These are phyloP conservation scores for Mycena galopus DNA, from an alignment of 768 basidiomycete genomes.

Conservation along the genomic window DNA sequence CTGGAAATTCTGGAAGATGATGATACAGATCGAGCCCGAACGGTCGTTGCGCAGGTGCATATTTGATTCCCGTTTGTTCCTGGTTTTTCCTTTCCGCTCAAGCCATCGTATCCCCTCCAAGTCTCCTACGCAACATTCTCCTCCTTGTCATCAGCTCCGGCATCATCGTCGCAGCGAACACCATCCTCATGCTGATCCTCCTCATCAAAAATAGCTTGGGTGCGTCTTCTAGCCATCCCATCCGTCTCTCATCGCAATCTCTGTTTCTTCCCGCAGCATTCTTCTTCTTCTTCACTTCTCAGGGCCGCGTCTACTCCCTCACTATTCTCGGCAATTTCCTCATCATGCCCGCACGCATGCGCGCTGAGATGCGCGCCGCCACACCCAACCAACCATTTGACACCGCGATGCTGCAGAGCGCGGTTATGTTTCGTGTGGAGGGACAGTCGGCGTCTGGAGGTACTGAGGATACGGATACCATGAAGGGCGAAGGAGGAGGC, in stretches of 20 bases:
- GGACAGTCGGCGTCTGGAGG: not conserved
- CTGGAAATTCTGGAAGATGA: not conserved
- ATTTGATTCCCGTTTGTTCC: not conserved
- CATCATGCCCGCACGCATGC: not conserved
- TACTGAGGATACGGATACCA: not conserved
- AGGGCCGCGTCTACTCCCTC: not conserved
- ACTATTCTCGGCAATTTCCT: not conserved
- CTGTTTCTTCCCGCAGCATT: not conserved
- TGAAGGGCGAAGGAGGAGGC: not conserved
- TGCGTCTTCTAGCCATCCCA: not conserved
- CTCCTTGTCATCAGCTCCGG: not conserved
- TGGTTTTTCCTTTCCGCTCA: not conserved
- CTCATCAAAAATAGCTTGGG: not conserved
- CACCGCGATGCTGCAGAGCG: not conserved
- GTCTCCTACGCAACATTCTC: not conserved
- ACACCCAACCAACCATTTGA: not conserved
- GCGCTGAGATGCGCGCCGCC: not conserved
- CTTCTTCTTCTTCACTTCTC: not conserved
- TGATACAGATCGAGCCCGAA: not conserved
- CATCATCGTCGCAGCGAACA: not conserved
- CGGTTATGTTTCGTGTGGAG: not conserved
- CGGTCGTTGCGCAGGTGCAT: not conserved
- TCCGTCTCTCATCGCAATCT: not conserved
- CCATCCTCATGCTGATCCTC: not conserved
- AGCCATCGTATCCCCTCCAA: not conserved